Percentiles rank a stretch among this genome's conserved stretches.
phyloP scores from a whole-genome alignment of 1,139 yeast genomes.

The Debaryomyces nepalensis region DNA sequence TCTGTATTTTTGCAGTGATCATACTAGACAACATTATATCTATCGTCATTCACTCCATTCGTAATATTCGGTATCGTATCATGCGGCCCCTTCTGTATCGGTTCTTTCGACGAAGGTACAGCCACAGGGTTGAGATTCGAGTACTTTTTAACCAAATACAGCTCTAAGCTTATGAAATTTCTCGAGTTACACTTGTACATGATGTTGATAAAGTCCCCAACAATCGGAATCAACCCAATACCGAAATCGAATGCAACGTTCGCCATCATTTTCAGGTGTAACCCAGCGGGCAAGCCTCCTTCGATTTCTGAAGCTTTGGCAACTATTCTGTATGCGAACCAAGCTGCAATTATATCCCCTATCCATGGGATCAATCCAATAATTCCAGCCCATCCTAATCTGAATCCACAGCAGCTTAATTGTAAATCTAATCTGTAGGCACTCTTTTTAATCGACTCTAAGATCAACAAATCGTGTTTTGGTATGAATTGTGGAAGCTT shows the following conservation, averaged over 20 bases:
- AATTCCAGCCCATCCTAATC: constrained; percentile 75
- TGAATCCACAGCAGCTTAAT: constrained; percentile 63
- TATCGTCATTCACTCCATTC: too few species aligned
- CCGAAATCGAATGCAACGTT: constrained; percentile 69
- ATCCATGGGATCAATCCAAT: constrained; percentile 71
- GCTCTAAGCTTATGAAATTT: constrained; percentile 67
- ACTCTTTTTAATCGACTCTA: constrained; percentile 58
- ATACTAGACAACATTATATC: not conserved
- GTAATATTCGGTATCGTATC: not conserved
- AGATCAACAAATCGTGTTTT: constrained; percentile 52
- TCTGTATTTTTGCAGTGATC: not conserved
- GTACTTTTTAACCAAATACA: constrained; percentile 53
- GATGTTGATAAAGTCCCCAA: constrained; percentile 71
- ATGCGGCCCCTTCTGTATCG: not conserved
- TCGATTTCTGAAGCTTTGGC: constrained; percentile 57
- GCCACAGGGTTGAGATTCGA: constrained; percentile 8
- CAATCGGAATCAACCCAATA: constrained; percentile 71
- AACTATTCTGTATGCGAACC: constrained; percentile 55
- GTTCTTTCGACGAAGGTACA: not conserved
- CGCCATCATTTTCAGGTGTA: constrained; percentile 57
- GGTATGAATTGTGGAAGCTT: constrained; percentile 61
- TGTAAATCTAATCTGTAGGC: constrained; percentile 71
- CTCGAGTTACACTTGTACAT: constrained; percentile 77
- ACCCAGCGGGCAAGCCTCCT: constrained; percentile 62
- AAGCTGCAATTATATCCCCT: constrained; percentile 58